Evolutionary conservation across 2,329 filamentous ascomycete genomes (phyloP), one percentile per base, ranked within the genome.

Genomic region (Berkeleyomyces rouxiae): DNA sequence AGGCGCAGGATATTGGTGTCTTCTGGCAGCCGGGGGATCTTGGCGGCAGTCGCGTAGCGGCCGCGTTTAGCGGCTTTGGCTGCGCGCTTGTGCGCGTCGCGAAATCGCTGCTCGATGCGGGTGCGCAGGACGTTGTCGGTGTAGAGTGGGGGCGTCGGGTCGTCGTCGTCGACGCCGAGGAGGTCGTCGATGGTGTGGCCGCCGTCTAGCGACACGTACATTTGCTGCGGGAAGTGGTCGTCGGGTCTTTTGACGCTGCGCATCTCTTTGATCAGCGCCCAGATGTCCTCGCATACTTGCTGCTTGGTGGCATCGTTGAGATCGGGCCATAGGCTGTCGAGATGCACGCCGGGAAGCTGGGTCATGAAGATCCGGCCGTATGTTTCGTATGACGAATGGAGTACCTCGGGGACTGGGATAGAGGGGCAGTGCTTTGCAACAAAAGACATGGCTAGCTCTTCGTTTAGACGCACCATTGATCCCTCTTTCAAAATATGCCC

Each of bases 61-160:
- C n/a, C n/a, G 9, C 9, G 42, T 3, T 10, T 43, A 6, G 3
- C 6, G 6, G 3, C 9, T 3, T 43, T n/a, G 5, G 9, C 5
- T 55, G 11, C 4, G 3, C 13, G 7, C 51, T 59, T 57, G 43
- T 64, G 63, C 7, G 44, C 61, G 36, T 65, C 65, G 9, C 65
- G 64, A 59, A 59, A 67, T 63, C 63, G 67, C 60, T 59, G 63
- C 31, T 62, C 61, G 4, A 62, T 58, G 9, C 61, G 47, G 5
- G 37, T 36, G n/a, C 61, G 51, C 7, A 62, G 46, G 9, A 23
- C 16, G 2, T 49, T n/a, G 51, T 62, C 61, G 51, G 43, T 33
- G 42, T 11, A 59, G 7, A 59, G 58, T 2, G 42, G 42, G 13
- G 58, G 58, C 6, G 43, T 47, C n/a, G 13, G 43, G 43, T 59